These are phyloP conservation scores for Apiospora sp. DNA, from an alignment of 2,329 filamentous ascomycete genomes.

Conservation along the genomic window DNA sequence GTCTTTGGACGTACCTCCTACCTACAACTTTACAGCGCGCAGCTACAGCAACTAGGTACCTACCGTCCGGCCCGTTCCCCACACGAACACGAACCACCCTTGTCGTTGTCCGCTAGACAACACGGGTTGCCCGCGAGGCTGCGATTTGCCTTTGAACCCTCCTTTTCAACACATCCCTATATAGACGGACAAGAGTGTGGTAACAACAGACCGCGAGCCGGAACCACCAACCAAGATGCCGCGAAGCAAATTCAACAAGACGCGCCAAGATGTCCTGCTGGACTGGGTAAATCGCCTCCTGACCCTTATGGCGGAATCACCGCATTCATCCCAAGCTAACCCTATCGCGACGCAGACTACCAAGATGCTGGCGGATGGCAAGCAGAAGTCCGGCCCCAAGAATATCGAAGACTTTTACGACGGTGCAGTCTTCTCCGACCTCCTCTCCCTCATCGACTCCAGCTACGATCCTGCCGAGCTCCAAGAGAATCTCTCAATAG, in stretches of 20 bases:
- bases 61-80: background rate
- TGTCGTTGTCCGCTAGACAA: constrained; percentile 9
- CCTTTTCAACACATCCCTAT: constrained; percentile 1
- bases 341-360: constrained; percentile 35
- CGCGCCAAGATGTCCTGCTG: constrained; percentile 29
- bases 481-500: constrained; percentile 48
- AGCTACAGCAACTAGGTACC: constrained; percentile 3
- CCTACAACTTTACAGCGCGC: background rate
- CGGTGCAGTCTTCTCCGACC: constrained; percentile 60
- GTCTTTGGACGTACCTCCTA: background rate
- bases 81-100: constrained; percentile 11
- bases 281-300: constrained; percentile 26
- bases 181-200: background rate
- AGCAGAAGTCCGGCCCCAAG: constrained; percentile 46
- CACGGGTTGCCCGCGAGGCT: background rate
- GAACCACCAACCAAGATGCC: constrained; percentile 26
- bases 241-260: constrained; percentile 26
- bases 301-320: constrained; percentile 45
- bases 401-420: constrained; percentile 62
- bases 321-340: background rate
- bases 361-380: constrained; percentile 38
- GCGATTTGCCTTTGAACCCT: background rate
- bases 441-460: constrained; percentile 65
- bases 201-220: constrained; percentile 9
- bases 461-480: constrained; percentile 64